These are phyloP conservation scores for Flaveria bidentis DNA, from an alignment of 129 eudicot genomes.

Conservation along the genomic window DNA sequence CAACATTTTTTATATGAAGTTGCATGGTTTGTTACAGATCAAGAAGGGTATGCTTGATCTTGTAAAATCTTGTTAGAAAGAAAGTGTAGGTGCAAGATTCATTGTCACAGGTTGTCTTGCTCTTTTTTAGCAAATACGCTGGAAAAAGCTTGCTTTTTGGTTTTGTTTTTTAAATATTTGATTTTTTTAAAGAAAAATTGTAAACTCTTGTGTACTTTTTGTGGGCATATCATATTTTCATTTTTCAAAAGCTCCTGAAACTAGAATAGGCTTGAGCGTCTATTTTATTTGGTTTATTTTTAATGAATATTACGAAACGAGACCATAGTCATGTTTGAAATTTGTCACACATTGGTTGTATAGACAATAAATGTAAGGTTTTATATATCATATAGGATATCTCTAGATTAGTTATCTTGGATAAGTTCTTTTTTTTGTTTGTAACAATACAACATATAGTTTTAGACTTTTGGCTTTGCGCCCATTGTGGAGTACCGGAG, in stretches of 20 bases:
- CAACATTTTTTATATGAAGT: conserved; percentile 22
- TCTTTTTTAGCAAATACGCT: conserved; percentile 25
- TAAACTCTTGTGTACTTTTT: background rate
- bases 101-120: conserved; percentile 22
- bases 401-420: no score
- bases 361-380: no score
- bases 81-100: conserved; percentile 17
- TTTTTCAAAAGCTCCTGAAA: background rate
- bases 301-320: background rate
- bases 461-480: no score
- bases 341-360: no score
- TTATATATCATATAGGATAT: no score
- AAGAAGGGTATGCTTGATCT: conserved; percentile 29
- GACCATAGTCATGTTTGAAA: no score
- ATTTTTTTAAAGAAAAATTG: background rate
- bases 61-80: conserved; percentile 25
- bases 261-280: background rate
- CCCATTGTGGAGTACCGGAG: no score
- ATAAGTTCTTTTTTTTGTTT: no score
- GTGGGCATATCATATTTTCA: background rate
- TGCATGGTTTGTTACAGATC: conserved; percentile 35
- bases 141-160: conserved; percentile 10
- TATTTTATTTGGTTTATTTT: background rate
- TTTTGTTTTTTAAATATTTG: conserved; percentile 3
- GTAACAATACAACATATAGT: no score